These are phyloP conservation scores for Aspergillus texensis DNA, from an alignment of 2,329 filamentous ascomycete genomes.

Conservation along the genomic window DNA sequence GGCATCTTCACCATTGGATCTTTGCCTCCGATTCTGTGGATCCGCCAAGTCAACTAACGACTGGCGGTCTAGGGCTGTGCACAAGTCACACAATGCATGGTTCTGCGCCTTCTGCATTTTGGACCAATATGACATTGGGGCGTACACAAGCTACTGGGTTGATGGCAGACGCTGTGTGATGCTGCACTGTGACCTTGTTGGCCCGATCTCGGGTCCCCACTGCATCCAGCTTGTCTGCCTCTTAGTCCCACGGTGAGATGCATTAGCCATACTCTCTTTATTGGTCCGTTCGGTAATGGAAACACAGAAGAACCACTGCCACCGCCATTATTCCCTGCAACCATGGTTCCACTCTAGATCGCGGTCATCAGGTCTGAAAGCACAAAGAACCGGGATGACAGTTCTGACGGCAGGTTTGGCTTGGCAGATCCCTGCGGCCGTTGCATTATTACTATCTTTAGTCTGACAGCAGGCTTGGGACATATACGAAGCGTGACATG, in stretches of 20 bases:
- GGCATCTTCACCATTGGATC: neutral
- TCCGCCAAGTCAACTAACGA: constrained; percentile 2
- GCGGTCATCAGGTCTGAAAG: neutral
- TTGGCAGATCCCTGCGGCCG: neutral
- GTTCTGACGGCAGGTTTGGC: neutral
- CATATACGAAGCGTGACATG: neutral
- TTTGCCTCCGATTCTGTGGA: neutral
- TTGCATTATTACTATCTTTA: constrained; percentile 1
- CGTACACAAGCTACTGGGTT: too few species aligned
- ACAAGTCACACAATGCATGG: neutral
- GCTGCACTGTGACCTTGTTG: neutral
- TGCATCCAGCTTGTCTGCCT: neutral
- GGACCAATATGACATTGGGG: too few species aligned
- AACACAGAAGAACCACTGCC: neutral
- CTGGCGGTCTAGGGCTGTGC: constrained; percentile 6
- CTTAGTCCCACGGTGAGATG: neutral
- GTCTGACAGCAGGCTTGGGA: neutral
- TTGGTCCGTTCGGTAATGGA: neutral
- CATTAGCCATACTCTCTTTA: neutral
- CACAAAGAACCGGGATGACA: neutral
- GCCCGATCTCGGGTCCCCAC: neutral
- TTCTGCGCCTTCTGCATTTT: too few species aligned
- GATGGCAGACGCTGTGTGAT: neutral
- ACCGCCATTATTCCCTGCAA: neutral
- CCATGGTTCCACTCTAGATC: neutral